These are phyloP conservation scores for Lanmaoa rubissima DNA, from an alignment of 768 basidiomycete genomes.

Conservation along the genomic window DNA sequence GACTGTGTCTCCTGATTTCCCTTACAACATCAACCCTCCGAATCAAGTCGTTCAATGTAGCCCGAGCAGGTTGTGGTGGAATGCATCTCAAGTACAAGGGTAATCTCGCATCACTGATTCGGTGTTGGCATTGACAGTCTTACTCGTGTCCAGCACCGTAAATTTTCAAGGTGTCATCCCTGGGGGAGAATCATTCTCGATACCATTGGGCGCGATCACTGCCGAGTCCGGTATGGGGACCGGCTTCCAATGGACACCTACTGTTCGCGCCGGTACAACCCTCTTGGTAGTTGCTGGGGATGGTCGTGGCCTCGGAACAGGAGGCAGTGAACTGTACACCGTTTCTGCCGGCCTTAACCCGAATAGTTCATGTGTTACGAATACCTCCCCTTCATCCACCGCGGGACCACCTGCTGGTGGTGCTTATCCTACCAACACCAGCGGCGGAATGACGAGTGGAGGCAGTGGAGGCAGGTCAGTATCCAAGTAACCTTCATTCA, in stretches of 20 bases:
- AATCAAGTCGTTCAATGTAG: conserved; percentile 67
- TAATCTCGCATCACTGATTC: conserved; percentile 28
- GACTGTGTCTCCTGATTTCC: conserved; percentile 51
- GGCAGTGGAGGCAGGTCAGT: conserved; percentile 29
- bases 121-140: neutral
- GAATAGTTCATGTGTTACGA: conserved; percentile 53
- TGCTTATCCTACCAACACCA: conserved; percentile 56
- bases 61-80: conserved; percentile 67
- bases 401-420: conserved; percentile 76
- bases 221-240: conserved; percentile 44
- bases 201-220: conserved; percentile 53
- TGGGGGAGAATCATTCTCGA: conserved; percentile 70
- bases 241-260: conserved; percentile 69
- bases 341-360: conserved; percentile 51
- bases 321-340: conserved; percentile 59
- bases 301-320: conserved; percentile 60
- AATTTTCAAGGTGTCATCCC: conserved; percentile 73
- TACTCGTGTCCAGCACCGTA: conserved; percentile 41
- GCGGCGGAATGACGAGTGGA: conserved; percentile 32
- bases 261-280: conserved; percentile 62
- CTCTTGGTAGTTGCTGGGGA: conserved; percentile 70
- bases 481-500: neutral
- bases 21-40: conserved; percentile 58
- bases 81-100: conserved; percentile 50
- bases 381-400: conserved; percentile 71